Base-by-base conservation (phyloP, 441 rosid species). In the Pelargonium citronellum region DNA sequence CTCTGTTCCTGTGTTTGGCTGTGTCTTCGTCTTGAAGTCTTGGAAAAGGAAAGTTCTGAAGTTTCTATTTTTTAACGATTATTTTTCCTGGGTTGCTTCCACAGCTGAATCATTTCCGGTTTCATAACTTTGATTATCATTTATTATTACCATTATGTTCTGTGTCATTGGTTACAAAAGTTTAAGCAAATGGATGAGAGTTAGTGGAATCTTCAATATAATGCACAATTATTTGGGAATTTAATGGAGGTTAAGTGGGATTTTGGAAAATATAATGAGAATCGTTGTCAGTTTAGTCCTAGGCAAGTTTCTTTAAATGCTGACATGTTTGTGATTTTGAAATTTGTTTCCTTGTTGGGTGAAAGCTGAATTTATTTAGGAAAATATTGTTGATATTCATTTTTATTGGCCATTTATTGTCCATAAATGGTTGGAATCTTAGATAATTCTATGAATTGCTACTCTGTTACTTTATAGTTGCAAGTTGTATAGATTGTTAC, bases 1-100 rank as follows among this genome's bases (percentile, higher is more conserved):
- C 70, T 69, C 62, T 72, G 19, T 16, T 57, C 20, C 64, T 58
- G 64, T 58, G 1, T 37, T 4, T 37, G 41, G 1, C 71, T 71
- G 63, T 24, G 66, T 43, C 63, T 39, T 71, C 5, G 68, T 60
- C 71, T 68, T 75, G 0, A 41, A 44, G 62, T 64, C 66, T 15
- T 12, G 22, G 39, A 22, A 11, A 43, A 19, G 24, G 69, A 64
- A 64, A 49, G 27, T 55, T 64, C n/a, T 19, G 9, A 27, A 22
- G 16, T 1, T 55, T 12, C 20, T 55, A 17, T 0, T 3, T 55
- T 55, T 55, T 16, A 16, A 55, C 61, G 7, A 17, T 17, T 17
- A 9, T 55, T 19, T 55, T 55, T 55, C 61, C 24, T 55, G 17
- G 10, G 58, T 62, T 64, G 30, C 49, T 9, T 20, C 61, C 22